Percentiles rank a stretch among this genome's conserved stretches.
phyloP scores from a whole-genome alignment of 306 rosid genomes.

The Quercus glauca region DNA sequence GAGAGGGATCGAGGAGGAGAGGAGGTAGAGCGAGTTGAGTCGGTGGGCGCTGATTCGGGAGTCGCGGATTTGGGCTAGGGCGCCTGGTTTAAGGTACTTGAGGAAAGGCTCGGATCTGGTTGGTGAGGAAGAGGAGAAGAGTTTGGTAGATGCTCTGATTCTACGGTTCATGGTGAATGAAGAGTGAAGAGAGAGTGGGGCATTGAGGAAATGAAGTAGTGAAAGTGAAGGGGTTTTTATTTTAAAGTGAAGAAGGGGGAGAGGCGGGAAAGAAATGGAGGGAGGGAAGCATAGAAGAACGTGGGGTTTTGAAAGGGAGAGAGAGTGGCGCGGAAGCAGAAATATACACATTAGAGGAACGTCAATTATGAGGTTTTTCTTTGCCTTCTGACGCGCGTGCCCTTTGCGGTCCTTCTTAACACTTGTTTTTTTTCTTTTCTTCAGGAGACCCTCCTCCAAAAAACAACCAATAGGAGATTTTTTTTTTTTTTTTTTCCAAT shows the following conservation, averaged over 20 bases:
- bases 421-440: too few species aligned
- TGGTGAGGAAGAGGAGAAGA: not conserved
- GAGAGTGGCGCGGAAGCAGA: not conserved
- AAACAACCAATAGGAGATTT: too few species aligned
- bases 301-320: constrained; percentile 4
- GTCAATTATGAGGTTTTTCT: too few species aligned
- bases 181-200: constrained; percentile 15
- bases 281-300: not conserved
- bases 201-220: constrained; percentile 17
- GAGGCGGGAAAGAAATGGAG: constrained; percentile 42
- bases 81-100: constrained; percentile 84
- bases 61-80: constrained; percentile 84
- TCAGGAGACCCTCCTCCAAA: too few species aligned
- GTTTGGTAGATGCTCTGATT: constrained; percentile 19
- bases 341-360: too few species aligned
- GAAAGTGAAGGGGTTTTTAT: not conserved
- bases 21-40: not conserved
- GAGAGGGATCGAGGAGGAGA: constrained; percentile 36
- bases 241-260: constrained; percentile 22
- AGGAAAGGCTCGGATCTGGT: constrained; percentile 42
- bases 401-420: too few species aligned
- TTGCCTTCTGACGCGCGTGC: too few species aligned
- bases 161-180: constrained; percentile 54
- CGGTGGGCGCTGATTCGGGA: constrained; percentile 67
- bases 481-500: too few species aligned